Evolutionary conservation across 257 asterid genomes (phyloP).

Genomic region (Penstemon barbatus): DNA sequence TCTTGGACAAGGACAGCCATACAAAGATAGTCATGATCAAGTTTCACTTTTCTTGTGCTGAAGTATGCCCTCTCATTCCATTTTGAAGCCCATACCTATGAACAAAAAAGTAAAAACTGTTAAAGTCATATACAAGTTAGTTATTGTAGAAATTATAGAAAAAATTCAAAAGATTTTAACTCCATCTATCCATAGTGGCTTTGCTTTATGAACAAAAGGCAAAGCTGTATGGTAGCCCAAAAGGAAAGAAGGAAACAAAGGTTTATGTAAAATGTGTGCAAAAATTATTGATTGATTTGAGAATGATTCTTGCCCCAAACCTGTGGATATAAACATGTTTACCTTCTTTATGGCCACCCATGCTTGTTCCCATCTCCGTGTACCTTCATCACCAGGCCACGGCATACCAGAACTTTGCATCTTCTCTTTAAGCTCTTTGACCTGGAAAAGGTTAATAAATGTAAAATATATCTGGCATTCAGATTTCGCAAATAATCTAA

Average conservation of each 20-base stretch:
- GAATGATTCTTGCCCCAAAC: neutral
- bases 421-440: conserved; percentile 81
- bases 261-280: neutral
- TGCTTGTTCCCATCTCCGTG: conserved; percentile 92
- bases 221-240: neutral
- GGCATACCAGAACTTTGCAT: conserved; percentile 96
- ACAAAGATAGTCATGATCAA: conserved; percentile 89
- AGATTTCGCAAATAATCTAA: conserved; percentile 4
- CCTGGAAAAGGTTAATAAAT: conserved; percentile 44
- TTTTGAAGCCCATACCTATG: conserved; percentile 98
- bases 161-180: conserved; percentile 5
- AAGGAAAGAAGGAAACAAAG: neutral
- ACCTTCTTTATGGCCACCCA: conserved; percentile 98
- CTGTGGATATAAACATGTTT: conserved; percentile 4
- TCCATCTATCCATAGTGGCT: neutral
- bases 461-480: conserved; percentile 24
- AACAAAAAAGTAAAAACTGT: conserved; percentile 5
- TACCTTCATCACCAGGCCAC: conserved; percentile 99
- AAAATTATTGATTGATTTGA: neutral
- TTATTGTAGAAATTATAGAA: conserved; percentile 7
- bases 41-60: conserved; percentile 94
- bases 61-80: conserved; percentile 99
- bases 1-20: conserved; percentile 99
- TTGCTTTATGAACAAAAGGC: neutral
- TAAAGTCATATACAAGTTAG: neutral